Conservation (phyloP, 345 rosid genomes). For the Acer negundo region DNA sequence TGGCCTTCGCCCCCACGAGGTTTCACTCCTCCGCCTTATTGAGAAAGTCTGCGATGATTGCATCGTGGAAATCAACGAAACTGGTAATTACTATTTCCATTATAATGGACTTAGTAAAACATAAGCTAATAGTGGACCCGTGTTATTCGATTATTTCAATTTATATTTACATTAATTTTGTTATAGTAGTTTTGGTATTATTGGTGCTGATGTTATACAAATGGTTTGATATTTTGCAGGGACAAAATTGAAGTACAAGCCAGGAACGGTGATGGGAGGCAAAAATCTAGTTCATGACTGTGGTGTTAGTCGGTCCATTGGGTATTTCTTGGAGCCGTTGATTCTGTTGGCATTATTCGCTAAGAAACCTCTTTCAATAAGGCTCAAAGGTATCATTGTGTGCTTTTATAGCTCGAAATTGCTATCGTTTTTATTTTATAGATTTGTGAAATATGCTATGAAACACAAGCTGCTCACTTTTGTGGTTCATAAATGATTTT, state of each 20-base stretch:
- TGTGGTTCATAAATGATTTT: too few species aligned
- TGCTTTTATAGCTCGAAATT: too few species aligned
- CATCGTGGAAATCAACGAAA: constrained; percentile 64
- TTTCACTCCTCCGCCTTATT: constrained; percentile 77
- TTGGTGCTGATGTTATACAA: neutral
- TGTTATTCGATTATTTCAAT: neutral
- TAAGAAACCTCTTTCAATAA: constrained; percentile 60
- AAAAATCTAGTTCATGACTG: constrained; percentile 69
- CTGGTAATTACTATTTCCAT: constrained; percentile 43
- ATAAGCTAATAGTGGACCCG: neutral
- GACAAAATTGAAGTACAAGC: constrained; percentile 66
- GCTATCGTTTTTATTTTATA: too few species aligned
- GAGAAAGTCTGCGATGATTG: constrained; percentile 75
- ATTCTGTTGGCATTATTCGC: constrained; percentile 73
- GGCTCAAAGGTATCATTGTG: constrained; percentile 61
- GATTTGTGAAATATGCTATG: neutral
- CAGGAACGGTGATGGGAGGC: constrained; percentile 86
- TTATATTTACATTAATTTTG: too few species aligned
- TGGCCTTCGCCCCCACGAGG: constrained; percentile 76
- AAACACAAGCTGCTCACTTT: neutral
- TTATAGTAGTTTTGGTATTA: neutral
- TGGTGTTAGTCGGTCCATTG: constrained; percentile 73
- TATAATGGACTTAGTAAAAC: neutral
- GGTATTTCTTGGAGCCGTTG: constrained; percentile 85
- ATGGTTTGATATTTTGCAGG: constrained; percentile 38